Percentiles rank a stretch among this genome's conserved stretches.
Evolutionary conservation across 352 stramenopile species (phyloP).

Genomic region (Aphanomyces stellatus): DNA sequence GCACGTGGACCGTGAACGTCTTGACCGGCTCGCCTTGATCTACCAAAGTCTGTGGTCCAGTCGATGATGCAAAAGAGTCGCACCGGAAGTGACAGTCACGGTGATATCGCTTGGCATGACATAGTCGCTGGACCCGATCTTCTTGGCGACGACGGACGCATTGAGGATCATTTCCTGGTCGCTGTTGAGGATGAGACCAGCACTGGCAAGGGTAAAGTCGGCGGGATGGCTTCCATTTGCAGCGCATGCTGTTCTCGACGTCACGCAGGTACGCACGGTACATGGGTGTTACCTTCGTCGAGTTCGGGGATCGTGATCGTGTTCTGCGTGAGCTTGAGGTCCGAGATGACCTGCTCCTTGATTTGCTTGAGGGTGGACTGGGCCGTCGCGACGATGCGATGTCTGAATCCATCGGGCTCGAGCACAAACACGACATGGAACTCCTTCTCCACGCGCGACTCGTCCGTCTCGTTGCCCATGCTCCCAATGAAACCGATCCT

Average conservation of each 20-base stretch:
- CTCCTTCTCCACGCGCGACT: constrained; percentile 22
- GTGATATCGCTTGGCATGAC: constrained; percentile 78
- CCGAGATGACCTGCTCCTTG: constrained; percentile 41
- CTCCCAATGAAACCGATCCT: background rate
- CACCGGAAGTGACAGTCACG: constrained; percentile 42
- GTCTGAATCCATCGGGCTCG: constrained; percentile 64
- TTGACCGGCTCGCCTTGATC: constrained; percentile 30
- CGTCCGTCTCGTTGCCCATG: constrained; percentile 14
- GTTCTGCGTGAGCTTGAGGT: constrained; percentile 48
- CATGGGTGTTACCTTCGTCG: constrained; percentile 17
- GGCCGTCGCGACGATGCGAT: constrained; percentile 47
- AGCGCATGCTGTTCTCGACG: constrained; percentile 12
- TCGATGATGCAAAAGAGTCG: no score
- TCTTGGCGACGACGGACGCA: constrained; percentile 34
- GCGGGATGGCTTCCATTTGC: constrained; percentile 20
- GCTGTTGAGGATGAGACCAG: constrained; percentile 20
- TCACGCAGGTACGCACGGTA: no score
- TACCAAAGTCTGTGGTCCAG: constrained; percentile 11
- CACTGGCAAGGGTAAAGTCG: constrained; percentile 14
- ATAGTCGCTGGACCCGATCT: constrained; percentile 47
- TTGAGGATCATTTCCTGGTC: constrained; percentile 35
- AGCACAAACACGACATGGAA: constrained; percentile 61
- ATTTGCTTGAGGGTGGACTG: constrained; percentile 43
- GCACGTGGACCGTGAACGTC: constrained; percentile 59
- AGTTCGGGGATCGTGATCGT: constrained; percentile 57